Base-by-base conservation (phyloP, 2,329 filamentous ascomycete species). In the Diaporthe vaccinii region DNA sequence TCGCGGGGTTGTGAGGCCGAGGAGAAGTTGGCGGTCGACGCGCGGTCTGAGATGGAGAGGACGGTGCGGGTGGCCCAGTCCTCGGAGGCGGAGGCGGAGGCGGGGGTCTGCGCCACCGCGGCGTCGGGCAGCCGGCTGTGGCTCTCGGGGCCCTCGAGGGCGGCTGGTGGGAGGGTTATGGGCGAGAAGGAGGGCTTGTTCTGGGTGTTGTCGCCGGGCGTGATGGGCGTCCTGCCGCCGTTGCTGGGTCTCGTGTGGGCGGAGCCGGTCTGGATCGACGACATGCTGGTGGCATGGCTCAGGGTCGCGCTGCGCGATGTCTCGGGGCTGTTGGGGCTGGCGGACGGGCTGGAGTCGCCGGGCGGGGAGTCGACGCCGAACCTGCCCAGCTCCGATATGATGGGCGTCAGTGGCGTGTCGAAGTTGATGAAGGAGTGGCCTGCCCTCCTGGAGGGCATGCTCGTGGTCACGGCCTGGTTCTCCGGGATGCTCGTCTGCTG, bases 1-100 rank as follows among this genome's bases (percentile, higher is more conserved):
- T 78, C 76, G 78, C 74, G 69, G 7, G 69, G 74, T 76, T 69
- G 70, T 72, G 41, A 73, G 55, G 8, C 72, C 8, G 46, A 72
- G 68, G 31, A 73, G 17, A 67, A 74, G 70, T 62, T 61, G 5
- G 67, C 51, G 12, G 69, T 75, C 28, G 76, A 75, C 44, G 70
- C 53, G 53, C 41, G 70, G 59, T 76, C 74, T 10, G 65, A 68
- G 41, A 49, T 22, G 22, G 65, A 39, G 14, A 68, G 65, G 31
- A 53, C 46, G 65, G 65, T 68, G 22, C 58, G 61, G 12, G 72
- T 73, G 6, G 65, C 57, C 69, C 44, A 53, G n/a, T 75, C 73
- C 14, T 78, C 74, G 22, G 62, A 39, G 31, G 28, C 17, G 2
- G 62, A 39, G 31, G 28, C 17, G 2, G 69, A 25, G 17, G 53